Base-by-base conservation (phyloP, 768 basidiomycete genomes). In the Suillus alpinus region DNA sequence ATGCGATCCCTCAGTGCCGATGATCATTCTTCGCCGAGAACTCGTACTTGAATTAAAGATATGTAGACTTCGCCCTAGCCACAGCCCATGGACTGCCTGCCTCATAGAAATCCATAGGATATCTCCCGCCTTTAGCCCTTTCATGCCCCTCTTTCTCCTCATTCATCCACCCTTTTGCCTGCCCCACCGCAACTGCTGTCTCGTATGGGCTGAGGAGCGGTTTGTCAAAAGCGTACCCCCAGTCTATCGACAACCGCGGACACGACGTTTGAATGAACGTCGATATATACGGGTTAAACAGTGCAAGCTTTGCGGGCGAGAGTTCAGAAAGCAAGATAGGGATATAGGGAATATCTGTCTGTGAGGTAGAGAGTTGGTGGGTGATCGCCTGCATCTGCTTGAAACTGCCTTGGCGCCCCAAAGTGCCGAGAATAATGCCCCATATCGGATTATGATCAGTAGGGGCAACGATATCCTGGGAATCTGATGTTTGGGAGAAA, bases 41-140 rank as follows among this genome's bases (percentile, higher is more conserved):
- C 46, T 47, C 26, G 46, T 8, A 2, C 23, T 53, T 23, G 36
- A 10, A 37, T 37, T 53, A 53, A 26, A 53, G 52, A 65, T 85
- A 86, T 29, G 71, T 73, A 9, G 80, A 86, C 47, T 81, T 89
- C 36, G 74, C 66, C 69, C 91, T 81, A 20, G 91, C 83, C 23
- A 81, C 65, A 0, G 92, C 86, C 91, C 91, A 93, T 1, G 86
- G 87, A 62, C 83, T 90, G 3, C 87, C 88, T 7, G 87, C 90
- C 36, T 83, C 82, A 66, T 98, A 99, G 73, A 98, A 99, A 74
- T 99, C 92, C 97, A 99, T 99, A 3, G 93, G 90, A 76, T 99
- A 98, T 8, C 77, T 77, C 58, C 64, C 60, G 51, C 62, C 62
- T 36, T 62, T 68, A 61, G 64, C 55, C 37, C 60, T 55, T 40